A percentile compares a stretch with the other conserved stretches of the same genome.
Conservation (phyloP, 169 alveolate genomes). For the Plasmodium gonderi region DNA sequence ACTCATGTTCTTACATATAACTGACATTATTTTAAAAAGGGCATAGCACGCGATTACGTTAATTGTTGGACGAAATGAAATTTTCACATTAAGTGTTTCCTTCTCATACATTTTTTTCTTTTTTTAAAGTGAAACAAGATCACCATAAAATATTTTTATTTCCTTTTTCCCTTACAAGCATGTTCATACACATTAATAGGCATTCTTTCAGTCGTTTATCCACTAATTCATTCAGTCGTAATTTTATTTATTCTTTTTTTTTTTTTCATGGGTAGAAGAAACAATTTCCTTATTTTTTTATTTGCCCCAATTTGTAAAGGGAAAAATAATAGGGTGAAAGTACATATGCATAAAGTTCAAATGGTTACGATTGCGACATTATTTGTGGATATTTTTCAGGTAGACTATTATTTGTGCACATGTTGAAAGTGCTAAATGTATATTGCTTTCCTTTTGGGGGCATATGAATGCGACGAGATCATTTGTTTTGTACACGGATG, state of each 20-base stretch:
- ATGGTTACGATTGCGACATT: background rate
- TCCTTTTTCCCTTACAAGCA: background rate
- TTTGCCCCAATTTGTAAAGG: too few species aligned
- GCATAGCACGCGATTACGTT: background rate
- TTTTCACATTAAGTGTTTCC: background rate
- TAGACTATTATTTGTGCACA: background rate
- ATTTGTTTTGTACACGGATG: too few species aligned
- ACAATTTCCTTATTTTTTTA: too few species aligned
- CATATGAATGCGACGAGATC: background rate
- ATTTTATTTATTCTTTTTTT: background rate
- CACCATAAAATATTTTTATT: background rate
- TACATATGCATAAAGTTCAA: background rate
- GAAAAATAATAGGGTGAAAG: too few species aligned
- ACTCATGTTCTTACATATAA: background rate
- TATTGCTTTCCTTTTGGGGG: background rate
- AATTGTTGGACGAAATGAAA: background rate
- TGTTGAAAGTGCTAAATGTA: background rate
- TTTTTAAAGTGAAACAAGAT: background rate
- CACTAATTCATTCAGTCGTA: background rate
- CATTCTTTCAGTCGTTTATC: background rate
- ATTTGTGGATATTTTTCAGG: background rate
- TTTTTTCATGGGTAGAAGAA: background rate
- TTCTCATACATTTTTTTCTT: background rate
- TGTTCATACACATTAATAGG: conserved; percentile 4
- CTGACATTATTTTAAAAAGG: background rate